A percentile compares a stretch with the other conserved stretches of the same genome.
Evolutionary conservation across 257 asterid genomes (phyloP).

Genomic region (Solanum etuberosum): DNA sequence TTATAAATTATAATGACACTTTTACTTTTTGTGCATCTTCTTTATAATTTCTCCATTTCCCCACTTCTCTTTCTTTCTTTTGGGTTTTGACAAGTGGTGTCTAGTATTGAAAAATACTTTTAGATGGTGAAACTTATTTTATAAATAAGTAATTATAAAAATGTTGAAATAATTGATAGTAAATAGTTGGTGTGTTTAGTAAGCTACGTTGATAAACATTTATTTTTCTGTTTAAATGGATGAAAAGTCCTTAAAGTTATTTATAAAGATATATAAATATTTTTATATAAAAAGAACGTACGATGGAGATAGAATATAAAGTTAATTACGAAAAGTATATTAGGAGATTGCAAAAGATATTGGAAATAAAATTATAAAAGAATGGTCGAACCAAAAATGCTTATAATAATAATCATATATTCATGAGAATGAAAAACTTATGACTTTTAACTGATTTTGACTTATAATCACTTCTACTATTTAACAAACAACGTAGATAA

Average conservation of each 20-base stretch:
- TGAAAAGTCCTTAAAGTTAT: not conserved
- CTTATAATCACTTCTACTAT: not conserved
- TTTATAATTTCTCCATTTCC: not conserved
- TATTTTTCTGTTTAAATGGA: not conserved
- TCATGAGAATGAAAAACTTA: not conserved
- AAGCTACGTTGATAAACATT: not conserved
- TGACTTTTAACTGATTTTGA: not conserved
- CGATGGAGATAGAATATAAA: not conserved
- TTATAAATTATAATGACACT: not conserved
- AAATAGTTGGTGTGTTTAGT: not conserved
- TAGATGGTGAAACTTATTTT: not conserved
- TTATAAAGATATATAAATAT: not conserved
- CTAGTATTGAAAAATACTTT: not conserved
- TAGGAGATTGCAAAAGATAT: not conserved
- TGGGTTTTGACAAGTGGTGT: not conserved
- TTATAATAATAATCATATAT: not conserved
- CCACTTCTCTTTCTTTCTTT: not conserved
- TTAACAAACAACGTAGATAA: not conserved
- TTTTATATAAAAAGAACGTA: not conserved
- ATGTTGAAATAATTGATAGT: not conserved
- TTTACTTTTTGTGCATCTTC: not conserved
- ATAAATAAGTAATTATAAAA: not conserved
- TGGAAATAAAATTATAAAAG: not conserved
- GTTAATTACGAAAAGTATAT: not conserved
- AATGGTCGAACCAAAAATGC: not conserved